Evolutionary conservation across 1,284 basidiomycete genomes (phyloP), one percentile per base, ranked within the genome.

Genomic region (Cutaneotrichosporon spelunceum): DNA sequence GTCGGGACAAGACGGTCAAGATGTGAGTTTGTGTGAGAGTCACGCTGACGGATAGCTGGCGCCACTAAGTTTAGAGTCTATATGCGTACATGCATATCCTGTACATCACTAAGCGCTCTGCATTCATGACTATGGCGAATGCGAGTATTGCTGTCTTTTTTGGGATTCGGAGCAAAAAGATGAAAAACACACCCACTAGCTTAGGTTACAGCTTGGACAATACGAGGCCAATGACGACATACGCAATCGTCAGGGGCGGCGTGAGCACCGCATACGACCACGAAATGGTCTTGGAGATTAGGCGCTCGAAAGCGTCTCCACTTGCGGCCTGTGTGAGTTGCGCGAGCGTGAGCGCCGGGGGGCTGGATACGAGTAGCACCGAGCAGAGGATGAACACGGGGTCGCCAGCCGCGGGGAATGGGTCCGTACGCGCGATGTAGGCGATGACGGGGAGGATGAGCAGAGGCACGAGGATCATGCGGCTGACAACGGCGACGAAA

Each of bases 311-410:
- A 0, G 90, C 88, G 71, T 92, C 90, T 11, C 90, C 90, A 1
- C 87, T 88, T 2, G 87, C 89, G 4, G 89, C 89, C 78, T 91
- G 89, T 1, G 91, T 93, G 72, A 95, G 92, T 82, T 94, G 82
- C 3, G 79, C 79, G 23, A 81, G 67, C 4, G 76, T 74, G 50
- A 78, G 62, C 1, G 81, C 80, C 0, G 81, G 80, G 5, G 81
- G 81, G 66, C 75, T 67, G 10, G 70, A 74, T 0, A 93, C 85
- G 53, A 96, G 85, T 69, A 96, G 91, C 2, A 77, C 75, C 0
- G 75, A 29, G 89, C 88, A 10, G 86, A 93, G 80, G 58, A 78
- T 77, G 61, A 80, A 80, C 13, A 79, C 77, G 0, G 79, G 79
- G 67, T 80, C 79, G 52, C 69, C 76, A 1, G 79, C 78, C 6